Base-by-base conservation (phyloP, 2,329 filamentous ascomycete genomes). In the Ophiocordyceps robertsii region DNA sequence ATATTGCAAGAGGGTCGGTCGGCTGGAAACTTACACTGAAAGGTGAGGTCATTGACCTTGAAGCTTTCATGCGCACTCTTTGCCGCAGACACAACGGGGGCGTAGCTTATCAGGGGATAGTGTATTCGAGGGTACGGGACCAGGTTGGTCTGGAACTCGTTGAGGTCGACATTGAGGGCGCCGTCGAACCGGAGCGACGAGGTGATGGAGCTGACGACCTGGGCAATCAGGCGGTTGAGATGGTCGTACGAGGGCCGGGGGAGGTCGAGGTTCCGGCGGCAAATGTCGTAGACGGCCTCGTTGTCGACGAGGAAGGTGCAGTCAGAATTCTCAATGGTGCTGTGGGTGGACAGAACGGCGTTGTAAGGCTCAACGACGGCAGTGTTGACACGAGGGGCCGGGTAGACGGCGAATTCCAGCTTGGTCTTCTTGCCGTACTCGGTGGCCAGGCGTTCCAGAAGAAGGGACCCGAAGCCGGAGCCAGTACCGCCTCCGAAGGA, bases 31-130 rank as follows among this genome's bases (percentile, higher is more conserved):
- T 58, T 69, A 83, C 80, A 83, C 62, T 83, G 79, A 67, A 82
- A 78, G 57, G 80, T 84, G 49, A 84, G 66, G 51, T 92, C 86
- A 48, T 78, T 74, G 43, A 88, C 81, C 72, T 86, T 87, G 77
- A 89, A 89, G 70, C 82, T 86, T 70, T 92, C 85, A 59, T 92
- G 85, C 39, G 80, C 76, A 63, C 82, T 86, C 75, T 84, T 85
- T 68, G 75, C 71, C 45, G 78, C 77, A 19, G 79, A 83, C 49
- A 84, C 71, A 52, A 84, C 80, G 29, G 80, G 80, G 11, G 80
- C 78, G 57, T 84, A 84, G 67, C 75, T 80, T 66, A 84, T 82
- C 38, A 84, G 65, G 41, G 80, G 80, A 63, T 82, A 84, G 69
- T 84, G 80, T 51, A 84, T 84, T 61, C 80, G 78, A 31, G 80